Evolutionary conservation across 1,284 basidiomycete species (phyloP).

Genomic region (Leccinum pseudoinsigne): DNA sequence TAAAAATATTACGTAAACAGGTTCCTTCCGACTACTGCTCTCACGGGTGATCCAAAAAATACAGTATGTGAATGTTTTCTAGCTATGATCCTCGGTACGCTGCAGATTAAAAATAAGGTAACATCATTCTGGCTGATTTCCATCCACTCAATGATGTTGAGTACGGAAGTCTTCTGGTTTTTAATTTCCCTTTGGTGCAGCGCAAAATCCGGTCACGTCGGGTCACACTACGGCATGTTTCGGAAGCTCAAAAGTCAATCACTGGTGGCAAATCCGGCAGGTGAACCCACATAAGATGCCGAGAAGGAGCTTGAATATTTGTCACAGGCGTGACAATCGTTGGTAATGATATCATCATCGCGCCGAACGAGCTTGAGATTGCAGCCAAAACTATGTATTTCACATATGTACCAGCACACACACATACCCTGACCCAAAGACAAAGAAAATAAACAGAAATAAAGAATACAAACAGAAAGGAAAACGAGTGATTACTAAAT

Average conservation of each 20-base stretch:
- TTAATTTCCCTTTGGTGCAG: background rate
- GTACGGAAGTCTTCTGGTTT: background rate
- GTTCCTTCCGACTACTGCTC: background rate
- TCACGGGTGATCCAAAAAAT: too few species aligned
- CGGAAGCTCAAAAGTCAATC: background rate
- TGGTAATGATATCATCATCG: too few species aligned
- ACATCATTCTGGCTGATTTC: background rate
- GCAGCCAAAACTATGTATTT: too few species aligned
- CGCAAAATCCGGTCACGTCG: background rate
- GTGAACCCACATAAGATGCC: too few species aligned
- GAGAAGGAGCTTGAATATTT: too few species aligned
- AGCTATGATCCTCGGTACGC: background rate
- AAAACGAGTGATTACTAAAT: constrained; percentile 4
- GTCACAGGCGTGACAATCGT: too few species aligned
- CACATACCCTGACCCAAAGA: too few species aligned
- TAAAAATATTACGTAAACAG: background rate
- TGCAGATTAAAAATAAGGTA: background rate
- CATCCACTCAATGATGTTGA: background rate
- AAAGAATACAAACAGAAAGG: constrained; percentile 1
- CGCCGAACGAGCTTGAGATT: too few species aligned
- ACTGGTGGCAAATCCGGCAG: too few species aligned
- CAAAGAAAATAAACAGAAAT: too few species aligned
- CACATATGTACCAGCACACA: too few species aligned
- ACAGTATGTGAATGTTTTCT: background rate
- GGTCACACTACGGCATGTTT: background rate